Evolutionary conservation across 257 asterid genomes (phyloP).

Genomic region (Leonotis leonurus): DNA sequence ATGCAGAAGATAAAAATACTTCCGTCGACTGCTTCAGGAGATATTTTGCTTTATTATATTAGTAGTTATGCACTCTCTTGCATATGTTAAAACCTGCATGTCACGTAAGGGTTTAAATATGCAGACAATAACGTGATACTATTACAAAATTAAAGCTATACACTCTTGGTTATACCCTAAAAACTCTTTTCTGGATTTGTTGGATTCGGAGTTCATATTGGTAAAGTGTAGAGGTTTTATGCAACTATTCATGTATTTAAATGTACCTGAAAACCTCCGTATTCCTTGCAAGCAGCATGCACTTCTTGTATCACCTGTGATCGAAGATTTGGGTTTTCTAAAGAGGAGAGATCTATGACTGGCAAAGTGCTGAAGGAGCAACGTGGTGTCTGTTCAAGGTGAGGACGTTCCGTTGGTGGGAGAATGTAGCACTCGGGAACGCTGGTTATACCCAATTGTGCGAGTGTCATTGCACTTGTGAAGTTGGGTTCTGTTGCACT

Average conservation of each 20-base stretch:
- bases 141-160: not conserved
- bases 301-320: constrained; percentile 25
- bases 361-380: constrained; percentile 26
- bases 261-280: constrained; percentile 47
- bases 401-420: constrained; percentile 41
- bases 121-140: constrained; percentile 4
- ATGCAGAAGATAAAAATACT: not conserved
- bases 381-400: constrained; percentile 2
- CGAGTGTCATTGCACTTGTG: constrained; percentile 33
- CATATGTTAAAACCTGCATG: constrained; percentile 6
- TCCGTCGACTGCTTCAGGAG: not conserved
- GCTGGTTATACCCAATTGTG: constrained; percentile 26
- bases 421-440: constrained; percentile 37
- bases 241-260: not conserved
- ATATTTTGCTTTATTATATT: not conserved
- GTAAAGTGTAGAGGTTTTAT: not conserved
- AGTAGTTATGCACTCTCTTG: not conserved
- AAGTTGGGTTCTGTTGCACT: constrained; percentile 24
- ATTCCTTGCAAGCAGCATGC: constrained; percentile 34
- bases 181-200: not conserved
- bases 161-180: not conserved
- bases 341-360: constrained; percentile 35
- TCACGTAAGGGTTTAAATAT: not conserved
- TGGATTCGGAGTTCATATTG: not conserved
- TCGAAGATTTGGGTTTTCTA: constrained; percentile 23